Evolutionary conservation across 2,329 filamentous ascomycete species (phyloP).

Genomic region (Ophiosphaerella narmari): DNA sequence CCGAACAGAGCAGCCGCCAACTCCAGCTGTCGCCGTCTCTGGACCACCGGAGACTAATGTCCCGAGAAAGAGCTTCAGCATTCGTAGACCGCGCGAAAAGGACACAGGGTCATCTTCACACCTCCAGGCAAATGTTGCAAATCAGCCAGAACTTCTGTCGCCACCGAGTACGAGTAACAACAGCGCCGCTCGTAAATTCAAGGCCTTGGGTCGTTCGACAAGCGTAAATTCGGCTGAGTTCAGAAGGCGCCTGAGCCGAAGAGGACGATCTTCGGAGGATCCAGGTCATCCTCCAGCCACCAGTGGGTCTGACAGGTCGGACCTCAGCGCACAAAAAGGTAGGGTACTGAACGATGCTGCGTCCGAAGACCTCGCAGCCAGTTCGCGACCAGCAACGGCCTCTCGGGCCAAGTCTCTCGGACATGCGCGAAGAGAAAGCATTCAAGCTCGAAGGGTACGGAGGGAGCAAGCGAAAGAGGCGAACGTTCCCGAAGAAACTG

Average conservation of each 20-base stretch:
- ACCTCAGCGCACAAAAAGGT: conserved; percentile 50
- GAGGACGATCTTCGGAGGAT: conserved; percentile 59
- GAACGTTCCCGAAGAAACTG: conserved; percentile 89
- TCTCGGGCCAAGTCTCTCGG: conserved; percentile 82
- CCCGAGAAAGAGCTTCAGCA: conserved; percentile 86
- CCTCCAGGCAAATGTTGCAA: conserved; percentile 59
- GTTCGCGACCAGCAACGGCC: conserved; percentile 36
- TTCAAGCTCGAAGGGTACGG: conserved; percentile 79
- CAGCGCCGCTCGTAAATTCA: conserved; percentile 62
- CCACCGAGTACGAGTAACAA: conserved; percentile 64
- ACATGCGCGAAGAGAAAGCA: conserved; percentile 87
- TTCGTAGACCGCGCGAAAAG: conserved; percentile 65
- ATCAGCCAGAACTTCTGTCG: conserved; percentile 78
- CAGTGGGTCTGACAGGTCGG: conserved; percentile 79
- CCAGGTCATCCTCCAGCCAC: conserved; percentile 70
- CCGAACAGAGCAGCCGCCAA: conserved; percentile 65
- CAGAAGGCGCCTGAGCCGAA: conserved; percentile 65
- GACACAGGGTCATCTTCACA: conserved; percentile 56
- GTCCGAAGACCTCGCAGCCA: conserved; percentile 53
- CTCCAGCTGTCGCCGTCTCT: conserved; percentile 80
- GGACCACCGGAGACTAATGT: conserved; percentile 68
- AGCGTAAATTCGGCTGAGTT: conserved; percentile 90
- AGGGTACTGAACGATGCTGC: conserved; percentile 56
- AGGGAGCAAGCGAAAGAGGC: conserved; percentile 74
- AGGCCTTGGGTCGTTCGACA: conserved; percentile 80